Conservation (phyloP, 495 filamentous ascomycete species). For the Talaromyces borbonicus region DNA sequence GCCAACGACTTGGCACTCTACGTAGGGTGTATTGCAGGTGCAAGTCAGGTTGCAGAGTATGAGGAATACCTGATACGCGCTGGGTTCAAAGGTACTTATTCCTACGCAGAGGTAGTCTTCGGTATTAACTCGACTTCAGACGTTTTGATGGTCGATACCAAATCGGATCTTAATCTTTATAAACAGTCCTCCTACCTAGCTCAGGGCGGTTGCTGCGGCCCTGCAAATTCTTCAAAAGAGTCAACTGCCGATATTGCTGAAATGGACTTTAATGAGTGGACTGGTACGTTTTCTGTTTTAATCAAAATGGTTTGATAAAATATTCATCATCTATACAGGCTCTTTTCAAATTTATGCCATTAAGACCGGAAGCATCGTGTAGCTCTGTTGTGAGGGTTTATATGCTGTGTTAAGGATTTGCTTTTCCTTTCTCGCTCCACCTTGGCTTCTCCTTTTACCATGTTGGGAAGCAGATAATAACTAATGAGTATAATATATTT, state of each 20-base stretch:
- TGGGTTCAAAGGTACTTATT: constrained; percentile 42
- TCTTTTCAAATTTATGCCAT: constrained; percentile 3
- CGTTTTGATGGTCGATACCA: constrained; percentile 41
- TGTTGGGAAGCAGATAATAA: constrained; percentile 1
- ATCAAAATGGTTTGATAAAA: neutral
- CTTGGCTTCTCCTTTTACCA: constrained; percentile 2
- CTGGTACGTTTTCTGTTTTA: constrained; percentile 10
- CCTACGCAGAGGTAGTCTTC: neutral
- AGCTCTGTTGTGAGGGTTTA: constrained; percentile 2
- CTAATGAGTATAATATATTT: constrained; percentile 3
- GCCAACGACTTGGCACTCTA: constrained; percentile 40
- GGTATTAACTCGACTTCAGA: constrained; percentile 21
- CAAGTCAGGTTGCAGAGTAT: constrained; percentile 44
- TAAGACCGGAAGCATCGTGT: constrained; percentile 1
- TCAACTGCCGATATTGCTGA: constrained; percentile 1
- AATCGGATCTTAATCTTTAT: constrained; percentile 50
- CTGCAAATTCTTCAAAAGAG: constrained; percentile 1
- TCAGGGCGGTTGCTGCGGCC: constrained; percentile 4
- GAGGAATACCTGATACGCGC: constrained; percentile 41
- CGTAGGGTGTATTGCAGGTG: constrained; percentile 53
- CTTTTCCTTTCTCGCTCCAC: constrained; percentile 3
- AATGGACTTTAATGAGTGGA: constrained; percentile 17
- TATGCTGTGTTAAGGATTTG: constrained; percentile 1
- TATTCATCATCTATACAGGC: constrained; percentile 1
- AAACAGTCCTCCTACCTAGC: constrained; percentile 15